Evolutionary conservation across 208 protist genomes (phyloP).

Genomic region (Leishmania arabica): DNA sequence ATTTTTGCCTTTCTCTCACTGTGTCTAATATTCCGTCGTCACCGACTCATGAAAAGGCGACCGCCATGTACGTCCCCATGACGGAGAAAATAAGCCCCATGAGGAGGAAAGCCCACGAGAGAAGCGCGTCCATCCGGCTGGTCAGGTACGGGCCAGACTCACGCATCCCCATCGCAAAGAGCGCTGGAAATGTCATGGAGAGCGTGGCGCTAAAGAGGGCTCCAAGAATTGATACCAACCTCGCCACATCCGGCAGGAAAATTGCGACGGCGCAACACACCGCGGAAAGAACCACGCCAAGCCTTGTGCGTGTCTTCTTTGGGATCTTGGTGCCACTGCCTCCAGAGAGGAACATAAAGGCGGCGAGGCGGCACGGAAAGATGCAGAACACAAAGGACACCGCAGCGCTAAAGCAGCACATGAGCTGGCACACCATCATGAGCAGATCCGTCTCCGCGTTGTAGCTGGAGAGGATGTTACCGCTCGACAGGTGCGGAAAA

Average conservation of each 20-base stretch:
- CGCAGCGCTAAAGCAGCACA: constrained; percentile 76
- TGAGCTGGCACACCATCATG: constrained; percentile 67
- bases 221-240: constrained; percentile 66
- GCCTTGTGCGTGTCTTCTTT: constrained; percentile 46
- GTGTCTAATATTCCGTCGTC: not conserved
- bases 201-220: constrained; percentile 75
- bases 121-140: constrained; percentile 37
- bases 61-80: constrained; percentile 57
- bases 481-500: constrained; percentile 53
- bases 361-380: constrained; percentile 68
- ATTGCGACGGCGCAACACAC: constrained; percentile 50
- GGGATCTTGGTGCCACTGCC: constrained; percentile 59
- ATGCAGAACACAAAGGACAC: constrained; percentile 78
- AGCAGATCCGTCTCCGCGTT: constrained; percentile 53
- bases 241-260: constrained; percentile 69
- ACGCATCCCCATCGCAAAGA: constrained; percentile 78
- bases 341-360: constrained; percentile 72
- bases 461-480: constrained; percentile 74
- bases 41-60: constrained; percentile 32
- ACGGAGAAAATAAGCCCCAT: constrained; percentile 58
- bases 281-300: constrained; percentile 46
- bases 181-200: constrained; percentile 77
- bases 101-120: constrained; percentile 49
- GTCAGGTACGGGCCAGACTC: constrained; percentile 62
- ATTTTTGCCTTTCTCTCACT: not conserved